Evolutionary conservation across 2,329 filamentous ascomycete species (phyloP).

Genomic region (Chaetomiaceae sp.): DNA sequence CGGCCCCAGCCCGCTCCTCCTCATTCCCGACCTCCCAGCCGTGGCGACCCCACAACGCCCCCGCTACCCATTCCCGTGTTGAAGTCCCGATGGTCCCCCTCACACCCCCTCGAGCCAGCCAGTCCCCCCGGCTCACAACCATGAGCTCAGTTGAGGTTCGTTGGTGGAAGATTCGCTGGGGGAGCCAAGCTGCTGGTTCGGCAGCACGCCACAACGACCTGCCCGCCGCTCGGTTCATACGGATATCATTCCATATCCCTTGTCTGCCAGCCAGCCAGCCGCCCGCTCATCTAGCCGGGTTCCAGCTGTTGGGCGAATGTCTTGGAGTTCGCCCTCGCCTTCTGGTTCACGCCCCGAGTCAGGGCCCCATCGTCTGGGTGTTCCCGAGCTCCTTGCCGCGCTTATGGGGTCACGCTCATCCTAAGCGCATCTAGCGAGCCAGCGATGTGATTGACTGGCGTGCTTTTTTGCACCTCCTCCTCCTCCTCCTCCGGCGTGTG

Average conservation of each 20-base stretch:
- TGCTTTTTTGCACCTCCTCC: not conserved
- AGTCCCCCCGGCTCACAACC: not conserved
- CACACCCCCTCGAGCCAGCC: conserved; percentile 8
- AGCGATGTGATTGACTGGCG: conserved; percentile 7
- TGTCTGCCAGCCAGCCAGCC: not conserved
- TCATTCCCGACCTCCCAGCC: conserved; percentile 11
- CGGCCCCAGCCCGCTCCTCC: not conserved
- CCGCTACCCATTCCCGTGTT: conserved; percentile 20
- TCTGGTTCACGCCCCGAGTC: conserved; percentile 11
- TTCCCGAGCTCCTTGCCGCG: conserved; percentile 23
- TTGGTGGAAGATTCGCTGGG: no score
- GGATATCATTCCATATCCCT: not conserved
- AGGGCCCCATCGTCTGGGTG: conserved; percentile 2
- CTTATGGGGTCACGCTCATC: conserved; percentile 6
- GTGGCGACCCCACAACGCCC: conserved; percentile 13
- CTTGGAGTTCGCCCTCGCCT: conserved; percentile 8
- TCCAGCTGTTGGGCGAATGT: not conserved
- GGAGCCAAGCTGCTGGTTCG: no score
- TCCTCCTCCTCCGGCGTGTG: conserved; percentile 4
- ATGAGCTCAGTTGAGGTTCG: no score
- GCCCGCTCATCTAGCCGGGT: conserved; percentile 9
- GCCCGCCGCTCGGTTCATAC: not conserved
- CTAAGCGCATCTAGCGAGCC: conserved; percentile 3
- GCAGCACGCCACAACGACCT: not conserved
- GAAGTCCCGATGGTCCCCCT: conserved; percentile 24